Evolutionary conservation across 2,329 filamentous ascomycete species (phyloP), one percentile per base, ranked within the genome.

Genomic region (Neofusicoccum kwambonambiense): DNA sequence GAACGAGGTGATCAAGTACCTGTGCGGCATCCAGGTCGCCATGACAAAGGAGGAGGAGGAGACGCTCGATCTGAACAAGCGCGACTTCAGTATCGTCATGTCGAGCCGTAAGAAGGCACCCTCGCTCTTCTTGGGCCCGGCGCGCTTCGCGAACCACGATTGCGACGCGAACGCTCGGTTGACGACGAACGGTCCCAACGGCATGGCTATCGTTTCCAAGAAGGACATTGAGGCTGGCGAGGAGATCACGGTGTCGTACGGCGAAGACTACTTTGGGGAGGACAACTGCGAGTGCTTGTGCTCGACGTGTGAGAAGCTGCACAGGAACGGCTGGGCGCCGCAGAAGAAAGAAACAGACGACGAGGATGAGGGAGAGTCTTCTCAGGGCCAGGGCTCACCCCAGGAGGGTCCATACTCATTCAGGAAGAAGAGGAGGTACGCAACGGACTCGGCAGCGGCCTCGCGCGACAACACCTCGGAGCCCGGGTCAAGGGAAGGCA

Each of bases 61-160:
- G 67, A 88, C 91, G 64, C 86, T 98, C 65, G 90, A 92, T 31
- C 78, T 89, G 68, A 89, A 88, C 66, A 90, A 95, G 74, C 93
- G 94, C 73, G 95, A 99, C 75, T 99, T 99, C 76, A 97, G 93
- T 76, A 93, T 99, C 68, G 93, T 99, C 37, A 91, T 97, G 73
- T 97, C 93, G 67, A 94, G 92, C 69, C 86, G 95, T 65, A 94
- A 91, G 78, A 97, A 96, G 79, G 90, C 90, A 67, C 90, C 93
- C 35, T 96, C 92, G 60, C 82, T 99, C 47, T 98, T 99, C 75
- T 89, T 99, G 75, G 95, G 95, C 0, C 96, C 95, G 7, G 95
- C 95, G 39, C 89, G 95, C 58, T 98, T 99, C 76, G 93, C 95
- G 31, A 99, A 99, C 74, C 95, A 99, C 78, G 95, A 99, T 77